Percentiles rank a stretch among this genome's conserved stretches.
Conservation (phyloP, 306 rosid species). For the Fragaria vesca region DNA sequence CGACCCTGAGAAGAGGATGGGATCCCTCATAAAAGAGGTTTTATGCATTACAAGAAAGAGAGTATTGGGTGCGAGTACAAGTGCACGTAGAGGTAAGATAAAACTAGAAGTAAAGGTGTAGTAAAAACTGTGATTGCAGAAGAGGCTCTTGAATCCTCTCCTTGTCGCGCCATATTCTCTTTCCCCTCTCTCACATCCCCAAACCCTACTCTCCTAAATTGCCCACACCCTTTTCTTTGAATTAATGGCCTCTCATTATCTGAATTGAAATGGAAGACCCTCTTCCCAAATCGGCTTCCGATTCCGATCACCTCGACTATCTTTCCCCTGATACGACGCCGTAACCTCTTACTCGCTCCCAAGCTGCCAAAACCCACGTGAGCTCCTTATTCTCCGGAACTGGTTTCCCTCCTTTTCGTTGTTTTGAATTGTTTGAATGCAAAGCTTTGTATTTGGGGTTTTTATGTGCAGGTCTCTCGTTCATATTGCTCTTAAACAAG, state of each 20-base stretch:
- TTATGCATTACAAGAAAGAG: too few relatives aligned
- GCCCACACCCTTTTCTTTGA: too few relatives aligned
- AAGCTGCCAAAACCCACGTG: neutral
- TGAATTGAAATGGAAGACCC: neutral
- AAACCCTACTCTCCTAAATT: neutral
- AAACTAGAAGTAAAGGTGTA: too few relatives aligned
- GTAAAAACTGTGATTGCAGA: too few relatives aligned
- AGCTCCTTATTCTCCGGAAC: neutral
- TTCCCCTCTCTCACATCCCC: neutral
- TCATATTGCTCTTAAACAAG: neutral
- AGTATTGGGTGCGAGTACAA: too few relatives aligned
- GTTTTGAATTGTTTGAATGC: neutral
- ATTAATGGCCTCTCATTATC: neutral
- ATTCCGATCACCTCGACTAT: constrained; percentile 38
- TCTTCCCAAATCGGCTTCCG: constrained; percentile 19
- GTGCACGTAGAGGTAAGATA: neutral
- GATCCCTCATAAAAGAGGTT: too few relatives aligned
- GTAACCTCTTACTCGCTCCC: constrained; percentile 6
- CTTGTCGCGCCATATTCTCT: neutral
- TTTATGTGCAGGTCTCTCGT: neutral
- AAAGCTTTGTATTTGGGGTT: neutral
- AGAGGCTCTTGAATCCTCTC: too few relatives aligned
- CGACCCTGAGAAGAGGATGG: too few relatives aligned
- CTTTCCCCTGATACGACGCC: constrained; percentile 43
- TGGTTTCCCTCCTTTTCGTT: neutral